Conservation (phyloP, 2,329 filamentous ascomycete genomes). For the Aspergillus fumigatus region DNA sequence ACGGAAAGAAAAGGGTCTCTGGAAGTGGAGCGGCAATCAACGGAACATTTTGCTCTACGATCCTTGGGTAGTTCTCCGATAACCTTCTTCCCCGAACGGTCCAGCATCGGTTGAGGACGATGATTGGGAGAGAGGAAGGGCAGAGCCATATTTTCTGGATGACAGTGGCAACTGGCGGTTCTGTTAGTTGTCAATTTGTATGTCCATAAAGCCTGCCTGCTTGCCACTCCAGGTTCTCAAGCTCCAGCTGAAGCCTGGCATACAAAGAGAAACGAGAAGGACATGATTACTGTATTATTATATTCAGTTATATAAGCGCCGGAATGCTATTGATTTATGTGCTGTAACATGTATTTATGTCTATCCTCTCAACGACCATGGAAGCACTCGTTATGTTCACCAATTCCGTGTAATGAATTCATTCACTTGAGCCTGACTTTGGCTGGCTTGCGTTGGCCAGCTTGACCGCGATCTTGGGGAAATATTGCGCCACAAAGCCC, state of each 20-base stretch:
- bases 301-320: not conserved
- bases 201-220: not conserved
- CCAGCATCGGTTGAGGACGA: not conserved
- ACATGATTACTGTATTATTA: not conserved
- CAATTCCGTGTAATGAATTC: not conserved
- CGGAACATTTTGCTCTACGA: conserved; percentile 2
- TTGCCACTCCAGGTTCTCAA: no score
- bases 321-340: not conserved
- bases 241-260: no score
- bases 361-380: not conserved
- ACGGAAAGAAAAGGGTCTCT: not conserved
- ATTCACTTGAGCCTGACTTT: not conserved
- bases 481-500: conserved; percentile 73
- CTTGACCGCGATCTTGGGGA: conserved; percentile 62
- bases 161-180: not conserved
- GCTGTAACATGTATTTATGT: not conserved
- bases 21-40: conserved; percentile 10
- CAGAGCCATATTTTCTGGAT: not conserved
- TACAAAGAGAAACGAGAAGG: not conserved
- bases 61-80: not conserved
- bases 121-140: not conserved
- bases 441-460: conserved; percentile 28
- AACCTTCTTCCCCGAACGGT: not conserved
- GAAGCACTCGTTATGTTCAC: not conserved
- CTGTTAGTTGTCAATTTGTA: not conserved